Percentiles rank a stretch among this genome's conserved stretches.
These are phyloP conservation scores for Heritiera fomes DNA, from an alignment of 345 rosid genomes.

Conservation along the genomic window DNA sequence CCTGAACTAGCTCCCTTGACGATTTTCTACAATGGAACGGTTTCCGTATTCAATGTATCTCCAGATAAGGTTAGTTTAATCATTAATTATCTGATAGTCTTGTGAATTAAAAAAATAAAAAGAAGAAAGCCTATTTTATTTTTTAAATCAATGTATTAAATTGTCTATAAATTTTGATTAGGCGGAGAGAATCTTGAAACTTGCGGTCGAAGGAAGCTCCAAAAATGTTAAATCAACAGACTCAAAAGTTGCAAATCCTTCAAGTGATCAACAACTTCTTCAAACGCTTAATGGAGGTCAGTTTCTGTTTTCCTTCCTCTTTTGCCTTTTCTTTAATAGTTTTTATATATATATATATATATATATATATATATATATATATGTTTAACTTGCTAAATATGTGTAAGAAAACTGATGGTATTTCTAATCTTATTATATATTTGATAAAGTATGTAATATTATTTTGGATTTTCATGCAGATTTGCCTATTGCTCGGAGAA, in stretches of 20 bases:
- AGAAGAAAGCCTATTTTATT: not conserved
- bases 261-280: constrained; percentile 41
- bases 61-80: constrained; percentile 46
- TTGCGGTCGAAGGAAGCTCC: constrained; percentile 50
- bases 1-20: constrained; percentile 71
- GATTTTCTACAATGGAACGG: constrained; percentile 86
- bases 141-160: not conserved
- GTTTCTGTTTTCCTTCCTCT: not conserved
- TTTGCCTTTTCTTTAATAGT: too few relatives aligned
- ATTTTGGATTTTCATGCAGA: constrained; percentile 34
- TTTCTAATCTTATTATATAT: not conserved
- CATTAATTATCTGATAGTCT: too few relatives aligned
- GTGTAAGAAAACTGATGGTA: too few relatives aligned
- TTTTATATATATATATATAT: too few relatives aligned
- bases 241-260: constrained; percentile 23
- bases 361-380: too few relatives aligned
- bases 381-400: too few relatives aligned
- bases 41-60: constrained; percentile 62
- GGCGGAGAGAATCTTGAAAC: constrained; percentile 63
- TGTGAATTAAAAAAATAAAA: too few relatives aligned
- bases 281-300: constrained; percentile 61
- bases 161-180: not conserved
- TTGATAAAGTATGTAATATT: not conserved
- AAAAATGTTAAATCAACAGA: constrained; percentile 31
- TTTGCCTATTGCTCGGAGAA: constrained; percentile 69